Evolutionary conservation across 2,329 filamentous ascomycete species (phyloP).

Genomic region (Chrysoporthe cubensis): DNA sequence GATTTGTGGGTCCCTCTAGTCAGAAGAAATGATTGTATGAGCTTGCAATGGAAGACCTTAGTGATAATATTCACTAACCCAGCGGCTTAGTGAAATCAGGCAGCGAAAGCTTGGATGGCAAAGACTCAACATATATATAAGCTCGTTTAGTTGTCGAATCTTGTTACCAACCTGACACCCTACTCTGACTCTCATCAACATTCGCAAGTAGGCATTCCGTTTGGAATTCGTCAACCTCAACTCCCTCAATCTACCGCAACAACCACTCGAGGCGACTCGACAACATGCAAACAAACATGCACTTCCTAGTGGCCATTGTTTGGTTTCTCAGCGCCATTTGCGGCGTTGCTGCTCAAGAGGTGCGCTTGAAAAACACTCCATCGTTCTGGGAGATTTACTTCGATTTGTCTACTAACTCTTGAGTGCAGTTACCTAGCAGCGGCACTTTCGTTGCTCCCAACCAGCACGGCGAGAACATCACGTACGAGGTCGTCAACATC

Average conservation of each 20-base stretch:
- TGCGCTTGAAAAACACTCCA: neutral
- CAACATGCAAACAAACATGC: constrained; percentile 2
- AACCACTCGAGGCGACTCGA: neutral
- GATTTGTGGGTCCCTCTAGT: too few relatives aligned
- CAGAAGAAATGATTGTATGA: too few relatives aligned
- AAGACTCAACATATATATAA: too few relatives aligned
- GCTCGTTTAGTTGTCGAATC: too few relatives aligned
- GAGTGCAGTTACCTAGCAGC: neutral
- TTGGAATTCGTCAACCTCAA: neutral
- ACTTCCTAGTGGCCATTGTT: neutral
- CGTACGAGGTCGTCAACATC: constrained; percentile 5
- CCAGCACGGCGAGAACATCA: neutral
- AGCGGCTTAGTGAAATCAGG: too few relatives aligned
- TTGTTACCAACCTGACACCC: too few relatives aligned
- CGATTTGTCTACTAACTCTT: neutral
- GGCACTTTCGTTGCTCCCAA: neutral
- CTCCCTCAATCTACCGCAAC: neutral
- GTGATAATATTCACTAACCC: too few relatives aligned
- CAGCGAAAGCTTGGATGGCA: too few relatives aligned
- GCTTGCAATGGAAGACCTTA: too few relatives aligned
- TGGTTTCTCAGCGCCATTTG: neutral
- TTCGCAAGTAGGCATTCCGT: too few relatives aligned
- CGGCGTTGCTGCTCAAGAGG: constrained; percentile 6
- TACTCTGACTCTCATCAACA: too few relatives aligned
- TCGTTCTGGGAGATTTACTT: neutral